These are phyloP conservation scores for Penicillium pulvis DNA, from an alignment of 495 filamentous ascomycete genomes.

Conservation along the genomic window DNA sequence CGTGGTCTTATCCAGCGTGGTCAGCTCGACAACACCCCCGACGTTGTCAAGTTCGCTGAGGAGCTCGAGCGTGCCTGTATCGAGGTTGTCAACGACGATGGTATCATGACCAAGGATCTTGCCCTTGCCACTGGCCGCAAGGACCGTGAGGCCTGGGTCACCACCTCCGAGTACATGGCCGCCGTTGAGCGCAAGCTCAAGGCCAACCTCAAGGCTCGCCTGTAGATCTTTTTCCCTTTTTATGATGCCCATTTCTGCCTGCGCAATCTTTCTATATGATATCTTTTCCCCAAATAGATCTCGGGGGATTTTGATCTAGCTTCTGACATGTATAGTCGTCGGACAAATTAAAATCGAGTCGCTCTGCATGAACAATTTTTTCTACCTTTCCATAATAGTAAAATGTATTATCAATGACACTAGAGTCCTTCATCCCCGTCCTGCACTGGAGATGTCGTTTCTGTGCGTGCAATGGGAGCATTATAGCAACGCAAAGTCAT, in stretches of 20 bases:
- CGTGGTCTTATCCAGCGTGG: constrained; percentile 92
- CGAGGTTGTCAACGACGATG: constrained; percentile 89
- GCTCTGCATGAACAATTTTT: neutral
- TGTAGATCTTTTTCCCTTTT: constrained; percentile 11
- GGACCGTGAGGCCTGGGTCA: constrained; percentile 79
- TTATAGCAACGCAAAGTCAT: too few relatives aligned
- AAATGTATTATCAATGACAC: too few relatives aligned
- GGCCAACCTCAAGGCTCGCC: constrained; percentile 51
- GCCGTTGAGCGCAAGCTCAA: constrained; percentile 88
- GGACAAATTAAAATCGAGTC: constrained; percentile 19
- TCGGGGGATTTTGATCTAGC: constrained; percentile 8
- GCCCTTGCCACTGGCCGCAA: constrained; percentile 88
- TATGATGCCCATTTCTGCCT: constrained; percentile 9
- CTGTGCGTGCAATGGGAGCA: too few relatives aligned
- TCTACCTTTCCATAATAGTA: neutral
- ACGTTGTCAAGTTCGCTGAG: constrained; percentile 86
- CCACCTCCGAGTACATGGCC: constrained; percentile 82
- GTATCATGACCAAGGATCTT: constrained; percentile 98
- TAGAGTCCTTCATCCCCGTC: too few relatives aligned
- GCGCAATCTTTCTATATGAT: constrained; percentile 10
- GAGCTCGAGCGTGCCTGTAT: constrained; percentile 90
- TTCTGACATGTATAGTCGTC: constrained; percentile 20
- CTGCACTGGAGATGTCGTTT: too few relatives aligned
- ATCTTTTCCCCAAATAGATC: constrained; percentile 11
- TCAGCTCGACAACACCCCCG: constrained; percentile 84